Conservation (phyloP, 1,139 yeast genomes). For the Wickerhamomyces sp. region DNA sequence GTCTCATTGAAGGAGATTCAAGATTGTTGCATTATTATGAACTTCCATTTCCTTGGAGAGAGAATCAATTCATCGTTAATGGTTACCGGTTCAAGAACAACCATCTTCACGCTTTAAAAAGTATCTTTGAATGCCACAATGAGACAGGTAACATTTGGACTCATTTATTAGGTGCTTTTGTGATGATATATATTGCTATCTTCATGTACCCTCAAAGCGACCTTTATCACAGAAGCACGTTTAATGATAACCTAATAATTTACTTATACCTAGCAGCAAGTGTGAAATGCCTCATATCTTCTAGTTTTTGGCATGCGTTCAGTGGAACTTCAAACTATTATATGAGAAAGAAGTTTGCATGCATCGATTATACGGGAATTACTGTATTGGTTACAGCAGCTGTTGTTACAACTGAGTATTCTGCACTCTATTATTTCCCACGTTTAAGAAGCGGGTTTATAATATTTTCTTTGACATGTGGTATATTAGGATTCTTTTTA, state of each 20-base stretch:
- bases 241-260: conserved; percentile 44
- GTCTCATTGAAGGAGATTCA: conserved; percentile 49
- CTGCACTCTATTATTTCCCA: conserved; percentile 65
- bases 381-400: conserved; percentile 89
- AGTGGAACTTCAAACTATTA: conserved; percentile 67
- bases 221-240: conserved; percentile 35
- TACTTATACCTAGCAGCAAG: conserved; percentile 69
- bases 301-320: conserved; percentile 91
- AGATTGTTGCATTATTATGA: conserved; percentile 77
- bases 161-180: conserved; percentile 66
- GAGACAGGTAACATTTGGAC: conserved; percentile 95
- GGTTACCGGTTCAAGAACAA: conserved; percentile 83
- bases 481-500: conserved; percentile 66
- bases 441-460: conserved; percentile 40
- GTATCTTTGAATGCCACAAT: conserved; percentile 69
- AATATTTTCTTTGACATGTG: conserved; percentile 58
- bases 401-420: conserved; percentile 79
- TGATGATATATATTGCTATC: conserved; percentile 52
- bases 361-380: conserved; percentile 94
- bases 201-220: conserved; percentile 58
- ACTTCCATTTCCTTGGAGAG: conserved; percentile 90
- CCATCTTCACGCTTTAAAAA: conserved; percentile 52
- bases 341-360: conserved; percentile 73
- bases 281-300: conserved; percentile 68
- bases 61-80: conserved; percentile 74